Percentiles rank a stretch among this genome's conserved stretches.
phyloP scores from a whole-genome alignment of 768 basidiomycete genomes.

The Dioszegia aurantiaca region DNA sequence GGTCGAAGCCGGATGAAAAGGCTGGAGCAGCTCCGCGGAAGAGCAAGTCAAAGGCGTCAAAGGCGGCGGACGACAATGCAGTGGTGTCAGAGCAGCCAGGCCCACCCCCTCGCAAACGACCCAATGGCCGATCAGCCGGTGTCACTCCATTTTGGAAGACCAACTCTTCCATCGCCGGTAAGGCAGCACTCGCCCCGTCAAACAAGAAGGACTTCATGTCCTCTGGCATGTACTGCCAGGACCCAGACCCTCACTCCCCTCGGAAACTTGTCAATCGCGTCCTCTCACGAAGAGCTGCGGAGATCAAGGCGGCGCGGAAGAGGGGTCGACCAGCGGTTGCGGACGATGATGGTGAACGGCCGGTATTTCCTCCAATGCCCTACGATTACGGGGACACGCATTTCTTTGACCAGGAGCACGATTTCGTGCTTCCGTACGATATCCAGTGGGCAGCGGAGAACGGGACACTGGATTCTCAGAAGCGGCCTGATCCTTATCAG shows the following conservation, averaged over 20 bases:
- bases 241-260: slow-evolving; percentile 26
- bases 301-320: slow-evolving; percentile 12
- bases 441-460: slow-evolving; percentile 40
- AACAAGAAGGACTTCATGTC: slow-evolving; percentile 35
- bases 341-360: not conserved
- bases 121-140: not conserved
- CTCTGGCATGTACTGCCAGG: slow-evolving; percentile 44
- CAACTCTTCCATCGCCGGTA: slow-evolving; percentile 6
- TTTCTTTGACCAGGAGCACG: slow-evolving; percentile 36
- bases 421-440: slow-evolving; percentile 46
- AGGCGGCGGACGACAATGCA: too few species aligned
- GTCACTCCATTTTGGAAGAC: slow-evolving; percentile 5
- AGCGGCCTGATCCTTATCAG: slow-evolving; percentile 34
- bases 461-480: slow-evolving; percentile 37
- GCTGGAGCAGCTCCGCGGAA: too few species aligned
- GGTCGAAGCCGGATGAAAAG: not conserved
- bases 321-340: slow-evolving; percentile 4
- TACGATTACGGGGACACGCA: slow-evolving; percentile 34
- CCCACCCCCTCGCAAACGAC: too few species aligned
- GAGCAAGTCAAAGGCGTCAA: too few species aligned
- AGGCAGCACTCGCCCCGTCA: not conserved
- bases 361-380: slow-evolving; percentile 40
- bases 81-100: too few species aligned
- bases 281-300: slow-evolving; percentile 10
- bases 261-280: slow-evolving; percentile 30